These are phyloP conservation scores for Sporisorium exsertum DNA, from an alignment of 1,284 basidiomycete species.

Conservation along the genomic window DNA sequence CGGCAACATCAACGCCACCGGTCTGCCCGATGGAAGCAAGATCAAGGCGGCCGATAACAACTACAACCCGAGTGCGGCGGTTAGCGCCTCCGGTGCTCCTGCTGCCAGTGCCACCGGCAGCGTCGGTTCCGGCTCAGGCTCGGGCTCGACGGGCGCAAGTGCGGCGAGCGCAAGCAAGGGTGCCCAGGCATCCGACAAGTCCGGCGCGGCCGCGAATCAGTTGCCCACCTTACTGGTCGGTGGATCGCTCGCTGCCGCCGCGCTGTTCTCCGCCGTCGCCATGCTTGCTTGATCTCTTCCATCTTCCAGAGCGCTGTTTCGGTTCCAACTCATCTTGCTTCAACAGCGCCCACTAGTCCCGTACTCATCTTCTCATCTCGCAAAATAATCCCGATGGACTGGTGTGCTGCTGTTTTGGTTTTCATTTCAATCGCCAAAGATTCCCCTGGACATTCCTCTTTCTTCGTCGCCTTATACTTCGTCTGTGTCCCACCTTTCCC, in stretches of 20 bases:
- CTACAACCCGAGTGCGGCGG: slow-evolving; percentile 31
- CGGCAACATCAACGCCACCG: slow-evolving; percentile 58
- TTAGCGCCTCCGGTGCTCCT: slow-evolving; percentile 23
- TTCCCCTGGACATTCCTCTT: neutral
- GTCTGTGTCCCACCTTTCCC: too few species aligned
- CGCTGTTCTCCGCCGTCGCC: slow-evolving; percentile 18
- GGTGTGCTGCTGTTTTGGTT: neutral
- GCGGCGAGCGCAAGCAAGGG: neutral
- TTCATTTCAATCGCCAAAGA: neutral
- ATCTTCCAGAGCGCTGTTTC: too few species aligned
- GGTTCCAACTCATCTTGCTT: too few species aligned
- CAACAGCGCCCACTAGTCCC: neutral
- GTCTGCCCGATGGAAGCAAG: slow-evolving; percentile 41
- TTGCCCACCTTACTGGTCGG: slow-evolving; percentile 7
- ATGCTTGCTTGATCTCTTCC: slow-evolving; percentile 33
- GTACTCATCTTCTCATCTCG: too few species aligned
- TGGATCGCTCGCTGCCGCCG: slow-evolving; percentile 12
- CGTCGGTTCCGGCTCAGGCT: neutral
- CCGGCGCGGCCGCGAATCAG: neutral
- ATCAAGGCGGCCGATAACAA: slow-evolving; percentile 42
- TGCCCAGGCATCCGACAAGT: slow-evolving; percentile 1
- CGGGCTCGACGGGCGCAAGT: neutral
- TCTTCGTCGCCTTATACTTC: neutral
- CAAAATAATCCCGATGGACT: neutral
- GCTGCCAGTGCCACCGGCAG: slow-evolving; percentile 8